Evolutionary conservation across 2,329 filamentous ascomycete genomes (phyloP).

Genomic region (Chaetomiaceae sp.): DNA sequence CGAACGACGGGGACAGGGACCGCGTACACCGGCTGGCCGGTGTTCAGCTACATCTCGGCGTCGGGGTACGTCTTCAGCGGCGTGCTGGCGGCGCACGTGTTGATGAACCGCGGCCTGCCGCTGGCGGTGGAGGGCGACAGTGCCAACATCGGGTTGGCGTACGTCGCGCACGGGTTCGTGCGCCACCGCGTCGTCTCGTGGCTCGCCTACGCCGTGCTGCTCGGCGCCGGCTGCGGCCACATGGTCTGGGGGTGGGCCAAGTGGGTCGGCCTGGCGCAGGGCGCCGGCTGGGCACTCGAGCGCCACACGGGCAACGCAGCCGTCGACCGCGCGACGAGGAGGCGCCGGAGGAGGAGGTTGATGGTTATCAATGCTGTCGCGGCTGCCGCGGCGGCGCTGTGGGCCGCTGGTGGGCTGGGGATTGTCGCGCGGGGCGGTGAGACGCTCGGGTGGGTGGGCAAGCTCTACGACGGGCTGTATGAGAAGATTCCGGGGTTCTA

Average conservation of each 20-base stretch:
- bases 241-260: conserved; percentile 81
- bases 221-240: conserved; percentile 67
- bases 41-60: conserved; percentile 61
- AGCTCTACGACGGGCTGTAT: conserved; percentile 71
- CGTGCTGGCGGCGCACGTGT: conserved; percentile 65
- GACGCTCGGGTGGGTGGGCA: conserved; percentile 73
- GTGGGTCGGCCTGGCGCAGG: conserved; percentile 66
- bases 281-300: conserved; percentile 45
- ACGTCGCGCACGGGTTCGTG: conserved; percentile 80
- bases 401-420: conserved; percentile 76
- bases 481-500: conserved; percentile 27
- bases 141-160: conserved; percentile 78
- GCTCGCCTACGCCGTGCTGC: conserved; percentile 62
- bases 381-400: conserved; percentile 56
- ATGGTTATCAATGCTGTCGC: conserved; percentile 65
- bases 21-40: conserved; percentile 57
- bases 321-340: conserved; percentile 42
- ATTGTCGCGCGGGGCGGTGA: conserved; percentile 68
- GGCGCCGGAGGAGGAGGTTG: conserved; percentile 61
- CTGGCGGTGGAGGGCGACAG: conserved; percentile 74
- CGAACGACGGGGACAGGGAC: conserved; percentile 21
- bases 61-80: conserved; percentile 67
- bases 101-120: conserved; percentile 72
- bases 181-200: conserved; percentile 63
- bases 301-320: conserved; percentile 34